Percentiles rank a stretch among this genome's conserved stretches.
Evolutionary conservation across 345 rosid species (phyloP).

Genomic region (Eucalyptus cloeziana): DNA sequence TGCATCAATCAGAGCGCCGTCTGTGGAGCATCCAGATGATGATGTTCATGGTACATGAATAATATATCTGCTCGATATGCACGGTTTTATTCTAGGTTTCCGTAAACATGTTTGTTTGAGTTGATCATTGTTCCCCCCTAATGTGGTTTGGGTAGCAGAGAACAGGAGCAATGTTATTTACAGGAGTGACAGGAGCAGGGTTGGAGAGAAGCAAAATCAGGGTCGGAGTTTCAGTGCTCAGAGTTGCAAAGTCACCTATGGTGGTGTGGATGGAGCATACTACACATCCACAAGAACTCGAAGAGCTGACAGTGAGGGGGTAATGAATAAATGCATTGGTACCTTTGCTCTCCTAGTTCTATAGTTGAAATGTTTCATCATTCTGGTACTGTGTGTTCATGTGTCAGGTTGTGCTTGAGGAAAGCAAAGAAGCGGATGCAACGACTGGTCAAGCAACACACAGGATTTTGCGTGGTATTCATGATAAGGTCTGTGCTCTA

Average conservation of each 20-base stretch:
- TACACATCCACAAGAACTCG: slow-evolving; percentile 54
- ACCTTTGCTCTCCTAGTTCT: not conserved
- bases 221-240: slow-evolving; percentile 20
- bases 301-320: slow-evolving; percentile 61
- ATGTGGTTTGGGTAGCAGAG: slow-evolving; percentile 1
- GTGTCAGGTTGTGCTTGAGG: slow-evolving; percentile 60
- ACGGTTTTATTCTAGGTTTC: not conserved
- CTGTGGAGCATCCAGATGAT: slow-evolving; percentile 69
- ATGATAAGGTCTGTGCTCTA: slow-evolving; percentile 45
- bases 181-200: slow-evolving; percentile 6
- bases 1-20: slow-evolving; percentile 24
- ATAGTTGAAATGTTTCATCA: not conserved
- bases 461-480: slow-evolving; percentile 69
- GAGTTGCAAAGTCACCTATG: slow-evolving; percentile 55
- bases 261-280: slow-evolving; percentile 80
- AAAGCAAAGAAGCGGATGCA: slow-evolving; percentile 73
- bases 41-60: slow-evolving; percentile 29
- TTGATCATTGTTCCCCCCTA: not conserved
- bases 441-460: slow-evolving; percentile 72
- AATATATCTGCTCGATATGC: not conserved
- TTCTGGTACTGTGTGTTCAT: not conserved
- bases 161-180: slow-evolving; percentile 7
- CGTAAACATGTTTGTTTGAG: not conserved
- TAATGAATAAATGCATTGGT: slow-evolving; percentile 7
- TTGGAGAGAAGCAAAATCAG: slow-evolving; percentile 12